Base-by-base conservation (phyloP, 306 rosid species). In the Boehmeria nivea region DNA sequence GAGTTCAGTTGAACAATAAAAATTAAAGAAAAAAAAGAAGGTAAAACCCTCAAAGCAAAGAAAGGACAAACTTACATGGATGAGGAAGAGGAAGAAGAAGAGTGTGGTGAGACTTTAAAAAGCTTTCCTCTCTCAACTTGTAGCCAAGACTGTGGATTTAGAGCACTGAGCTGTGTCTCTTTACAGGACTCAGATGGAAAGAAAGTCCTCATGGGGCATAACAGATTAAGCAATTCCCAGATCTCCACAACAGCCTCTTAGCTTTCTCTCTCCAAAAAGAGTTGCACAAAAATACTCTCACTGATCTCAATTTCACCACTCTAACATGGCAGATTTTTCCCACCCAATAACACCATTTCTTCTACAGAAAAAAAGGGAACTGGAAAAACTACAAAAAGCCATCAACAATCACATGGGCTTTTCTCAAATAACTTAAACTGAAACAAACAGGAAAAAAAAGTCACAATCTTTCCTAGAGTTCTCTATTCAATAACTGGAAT, bases 81-180 rank as follows among this genome's bases (percentile, higher is more conserved):
- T 22, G 96, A 64, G 27, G 64, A 46, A 31, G 43, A 33, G 9
- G 50, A 40, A 31, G 54, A 65, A 31, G 89, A 75, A 50, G 76
- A 65, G 57, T 72, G 73, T 23, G 85, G 73, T 14, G 97, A 64
- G 49, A 78, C 65, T 67, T 89, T 83, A 46, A 84, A 58, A 60
- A 77, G 78, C 75, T 89, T 85, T 67, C 95, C 97, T 69, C 97
- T 83, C 72, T 89, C 97, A 73, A 89, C 97, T 59, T 89, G 97
- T 43, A 89, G 97, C 93, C 97, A 89, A 43, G 97, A 77, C 74
- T 85, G 89, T 14, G 97, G 95, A 77, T 81, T 83, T 26, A 83
- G 63, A 68, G 87, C 84, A 83, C 79, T 85, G 33, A 76, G 78
- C 60, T 81, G 93, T 9, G 72, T 65, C 39, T 81, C 95, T 81